Evolutionary conservation across 192 early-diverging fungal genomes (phyloP).

Genomic region (Phlyctochytrium bullatum): DNA sequence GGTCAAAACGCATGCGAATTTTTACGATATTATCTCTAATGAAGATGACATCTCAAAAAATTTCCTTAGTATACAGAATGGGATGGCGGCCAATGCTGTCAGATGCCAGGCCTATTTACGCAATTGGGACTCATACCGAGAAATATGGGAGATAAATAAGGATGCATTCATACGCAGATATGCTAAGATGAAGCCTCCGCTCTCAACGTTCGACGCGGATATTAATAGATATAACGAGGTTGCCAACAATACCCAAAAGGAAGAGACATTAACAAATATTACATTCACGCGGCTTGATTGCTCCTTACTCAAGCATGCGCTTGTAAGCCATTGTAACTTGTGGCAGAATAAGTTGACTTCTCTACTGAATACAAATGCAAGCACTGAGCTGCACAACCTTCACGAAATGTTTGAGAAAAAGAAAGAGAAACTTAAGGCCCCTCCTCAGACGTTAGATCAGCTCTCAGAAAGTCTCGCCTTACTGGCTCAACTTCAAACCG

Average conservation of each 20-base stretch:
- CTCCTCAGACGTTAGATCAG: slow-evolving; percentile 57
- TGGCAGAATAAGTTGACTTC: slow-evolving; percentile 67
- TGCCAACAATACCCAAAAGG: slow-evolving; percentile 67
- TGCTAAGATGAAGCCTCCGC: slow-evolving; percentile 62
- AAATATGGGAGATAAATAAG: slow-evolving; percentile 73
- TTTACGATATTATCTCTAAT: slow-evolving; percentile 54
- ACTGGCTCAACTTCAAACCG: slow-evolving; percentile 48
- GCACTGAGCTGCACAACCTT: slow-evolving; percentile 48
- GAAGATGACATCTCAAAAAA: slow-evolving; percentile 66
- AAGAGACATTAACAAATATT: slow-evolving; percentile 65
- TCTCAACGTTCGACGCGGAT: slow-evolving; percentile 64
- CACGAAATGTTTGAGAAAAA: slow-evolving; percentile 58
- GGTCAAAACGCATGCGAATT: slow-evolving; percentile 16
- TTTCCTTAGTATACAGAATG: slow-evolving; percentile 53
- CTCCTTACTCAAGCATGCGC: slow-evolving; percentile 58
- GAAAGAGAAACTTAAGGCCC: slow-evolving; percentile 44
- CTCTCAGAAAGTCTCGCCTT: slow-evolving; percentile 50
- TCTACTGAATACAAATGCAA: slow-evolving; percentile 58
- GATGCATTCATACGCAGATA: slow-evolving; percentile 66
- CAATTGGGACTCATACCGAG: slow-evolving; percentile 65
- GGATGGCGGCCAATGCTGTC: slow-evolving; percentile 56
- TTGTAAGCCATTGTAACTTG: slow-evolving; percentile 57
- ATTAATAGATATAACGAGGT: slow-evolving; percentile 70
- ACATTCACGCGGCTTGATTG: slow-evolving; percentile 62
- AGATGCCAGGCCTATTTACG: slow-evolving; percentile 60